Conservation (phyloP, 495 filamentous ascomycete genomes). For the Platismatia glauca region DNA sequence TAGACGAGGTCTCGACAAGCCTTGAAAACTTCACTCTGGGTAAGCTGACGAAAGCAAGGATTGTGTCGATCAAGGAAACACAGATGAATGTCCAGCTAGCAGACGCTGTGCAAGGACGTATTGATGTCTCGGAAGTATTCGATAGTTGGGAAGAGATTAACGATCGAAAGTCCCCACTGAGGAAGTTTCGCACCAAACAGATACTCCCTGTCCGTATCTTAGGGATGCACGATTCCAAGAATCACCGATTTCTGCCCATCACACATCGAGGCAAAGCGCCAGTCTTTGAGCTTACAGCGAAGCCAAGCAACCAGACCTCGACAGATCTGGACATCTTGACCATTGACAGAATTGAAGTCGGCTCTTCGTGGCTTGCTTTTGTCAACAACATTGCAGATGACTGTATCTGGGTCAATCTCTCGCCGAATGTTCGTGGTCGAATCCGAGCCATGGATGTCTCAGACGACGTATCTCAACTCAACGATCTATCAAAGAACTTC, state of each 20-base stretch:
- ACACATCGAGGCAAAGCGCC: slow-evolving; percentile 70
- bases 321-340: slow-evolving; percentile 51
- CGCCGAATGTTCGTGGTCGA: slow-evolving; percentile 81
- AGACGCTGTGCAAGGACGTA: slow-evolving; percentile 81
- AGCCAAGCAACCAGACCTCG: slow-evolving; percentile 53
- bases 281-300: slow-evolving; percentile 85
- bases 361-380: slow-evolving; percentile 65
- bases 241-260: slow-evolving; percentile 86
- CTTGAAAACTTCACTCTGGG: slow-evolving; percentile 66
- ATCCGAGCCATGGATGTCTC: slow-evolving; percentile 73
- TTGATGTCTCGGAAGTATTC: slow-evolving; percentile 83
- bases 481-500: slow-evolving; percentile 71
- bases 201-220: slow-evolving; percentile 66
- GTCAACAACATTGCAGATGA: slow-evolving; percentile 77
- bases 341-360: slow-evolving; percentile 63
- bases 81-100: slow-evolving; percentile 87
- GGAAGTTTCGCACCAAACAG: slow-evolving; percentile 60
- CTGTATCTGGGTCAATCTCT: slow-evolving; percentile 79
- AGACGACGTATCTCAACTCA: slow-evolving; percentile 68
- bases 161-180: slow-evolving; percentile 69
- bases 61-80: slow-evolving; percentile 73
- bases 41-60: slow-evolving; percentile 65
- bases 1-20: slow-evolving; percentile 56
- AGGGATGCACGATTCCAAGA: slow-evolving; percentile 81
- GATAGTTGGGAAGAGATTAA: slow-evolving; percentile 79